A percentile compares a stretch with the other conserved stretches of the same genome.
phyloP scores from a whole-genome alignment of 2,329 filamentous ascomycete genomes.

The Fusarium floridanum region DNA sequence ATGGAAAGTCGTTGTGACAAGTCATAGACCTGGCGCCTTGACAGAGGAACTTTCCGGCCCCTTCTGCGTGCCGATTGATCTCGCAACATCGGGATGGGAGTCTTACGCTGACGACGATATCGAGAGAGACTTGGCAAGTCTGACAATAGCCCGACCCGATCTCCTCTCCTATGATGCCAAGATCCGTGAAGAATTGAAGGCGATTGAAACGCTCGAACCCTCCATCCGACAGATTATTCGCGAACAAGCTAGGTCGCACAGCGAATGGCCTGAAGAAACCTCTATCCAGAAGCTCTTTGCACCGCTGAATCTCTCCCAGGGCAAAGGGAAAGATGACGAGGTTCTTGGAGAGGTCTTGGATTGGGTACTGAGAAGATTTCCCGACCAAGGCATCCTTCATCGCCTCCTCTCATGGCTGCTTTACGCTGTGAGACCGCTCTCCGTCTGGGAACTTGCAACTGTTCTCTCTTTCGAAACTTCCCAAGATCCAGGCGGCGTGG shows the following conservation, averaged over 20 bases:
- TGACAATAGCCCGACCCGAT: background rate
- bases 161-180: background rate
- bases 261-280: background rate
- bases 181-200: rapidly evolving
- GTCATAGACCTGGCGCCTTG: background rate
- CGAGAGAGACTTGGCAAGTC: background rate
- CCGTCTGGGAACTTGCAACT: slow-evolving; percentile 10
- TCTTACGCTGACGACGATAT: background rate
- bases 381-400: background rate
- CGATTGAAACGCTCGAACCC: background rate
- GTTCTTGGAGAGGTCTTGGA: background rate
- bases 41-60: background rate
- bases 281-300: background rate
- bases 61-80: background rate
- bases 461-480: background rate
- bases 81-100: rapidly evolving
- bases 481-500: rapidly evolving
- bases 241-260: background rate
- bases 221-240: background rate
- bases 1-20: background rate
- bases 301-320: background rate
- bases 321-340: background rate
- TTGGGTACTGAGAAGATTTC: background rate
- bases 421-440: slow-evolving; percentile 12
- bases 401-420: background rate